Evolutionary conservation across 2,329 filamentous ascomycete species (phyloP).

Genomic region (Colletotrichum sansevieriae): DNA sequence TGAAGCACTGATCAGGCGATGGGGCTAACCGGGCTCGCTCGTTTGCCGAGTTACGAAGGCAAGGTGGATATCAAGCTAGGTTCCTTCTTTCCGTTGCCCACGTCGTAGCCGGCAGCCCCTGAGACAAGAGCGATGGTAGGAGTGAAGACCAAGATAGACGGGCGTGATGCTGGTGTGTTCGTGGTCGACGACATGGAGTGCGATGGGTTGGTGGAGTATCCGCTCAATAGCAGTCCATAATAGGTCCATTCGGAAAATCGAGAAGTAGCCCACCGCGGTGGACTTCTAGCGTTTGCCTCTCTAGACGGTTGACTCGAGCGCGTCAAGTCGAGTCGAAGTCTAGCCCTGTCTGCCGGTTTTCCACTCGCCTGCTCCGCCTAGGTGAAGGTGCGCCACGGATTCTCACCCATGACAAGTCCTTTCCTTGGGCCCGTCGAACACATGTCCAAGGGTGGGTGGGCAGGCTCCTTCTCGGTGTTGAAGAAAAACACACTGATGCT

Average conservation of each 20-base stretch:
- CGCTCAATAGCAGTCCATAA: slow-evolving; percentile 10
- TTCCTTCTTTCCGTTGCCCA: slow-evolving; percentile 16
- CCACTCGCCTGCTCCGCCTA: not conserved
- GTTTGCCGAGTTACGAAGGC: slow-evolving; percentile 40
- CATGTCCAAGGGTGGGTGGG: slow-evolving; percentile 16
- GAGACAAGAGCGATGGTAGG: not conserved
- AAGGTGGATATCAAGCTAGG: slow-evolving; percentile 17
- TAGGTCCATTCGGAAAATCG: slow-evolving; percentile 30
- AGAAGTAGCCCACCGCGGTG: slow-evolving; percentile 7
- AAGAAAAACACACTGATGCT: not conserved
- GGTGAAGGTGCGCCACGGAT: slow-evolving; percentile 21
- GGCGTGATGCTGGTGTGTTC: slow-evolving; percentile 9
- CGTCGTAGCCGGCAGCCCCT: slow-evolving; percentile 3
- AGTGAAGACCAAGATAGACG: no score
- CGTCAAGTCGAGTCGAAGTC: slow-evolving; percentile 7
- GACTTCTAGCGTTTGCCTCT: slow-evolving; percentile 11
- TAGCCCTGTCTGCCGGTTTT: slow-evolving; percentile 8
- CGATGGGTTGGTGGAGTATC: slow-evolving; percentile 19
- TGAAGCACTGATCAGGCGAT: slow-evolving; percentile 37
- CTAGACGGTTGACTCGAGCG: slow-evolving; percentile 24
- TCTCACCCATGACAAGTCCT: slow-evolving; percentile 20
- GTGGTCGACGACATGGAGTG: not conserved
- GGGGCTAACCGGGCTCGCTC: slow-evolving; percentile 38
- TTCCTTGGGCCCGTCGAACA: slow-evolving; percentile 6
- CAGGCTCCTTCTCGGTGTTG: slow-evolving; percentile 10